phyloP scores from a whole-genome alignment of 306 rosid genomes.

The Vicia villosa region DNA sequence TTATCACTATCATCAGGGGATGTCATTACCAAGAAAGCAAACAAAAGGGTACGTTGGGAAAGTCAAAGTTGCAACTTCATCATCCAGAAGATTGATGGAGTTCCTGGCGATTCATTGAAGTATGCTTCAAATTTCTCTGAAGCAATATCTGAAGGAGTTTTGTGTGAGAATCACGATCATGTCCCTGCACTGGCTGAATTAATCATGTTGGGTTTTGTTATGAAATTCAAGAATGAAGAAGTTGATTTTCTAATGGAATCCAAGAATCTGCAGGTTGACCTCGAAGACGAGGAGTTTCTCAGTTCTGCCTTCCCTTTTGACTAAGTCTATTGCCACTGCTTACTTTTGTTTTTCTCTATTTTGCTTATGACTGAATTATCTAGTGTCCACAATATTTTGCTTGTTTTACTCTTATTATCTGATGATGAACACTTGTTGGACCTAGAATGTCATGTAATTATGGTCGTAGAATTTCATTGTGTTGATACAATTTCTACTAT shows the following conservation, averaged over 20 bases:
- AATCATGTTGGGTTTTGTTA: slow-evolving; percentile 55
- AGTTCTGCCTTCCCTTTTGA: slow-evolving; percentile 44
- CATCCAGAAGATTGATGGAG: slow-evolving; percentile 38
- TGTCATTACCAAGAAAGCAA: too few species aligned
- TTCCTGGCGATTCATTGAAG: not conserved
- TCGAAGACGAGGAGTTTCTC: slow-evolving; percentile 68
- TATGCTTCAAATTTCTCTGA: slow-evolving; percentile 48
- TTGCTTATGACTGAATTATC: not conserved
- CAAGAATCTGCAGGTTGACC: slow-evolving; percentile 62
- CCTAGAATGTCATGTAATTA: not conserved
- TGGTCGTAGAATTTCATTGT: not conserved
- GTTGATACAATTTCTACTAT: not conserved
- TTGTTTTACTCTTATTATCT: not conserved
- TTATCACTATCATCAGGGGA: too few species aligned
- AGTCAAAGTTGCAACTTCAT: slow-evolving; percentile 43
- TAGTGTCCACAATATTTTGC: not conserved
- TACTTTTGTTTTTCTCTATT: not conserved
- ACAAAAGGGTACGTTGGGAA: slow-evolving; percentile 35
- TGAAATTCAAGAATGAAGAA: slow-evolving; percentile 58
- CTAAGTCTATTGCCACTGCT: slow-evolving; percentile 18
- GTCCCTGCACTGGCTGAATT: slow-evolving; percentile 59
- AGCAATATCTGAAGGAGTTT: slow-evolving; percentile 58
- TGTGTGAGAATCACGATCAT: slow-evolving; percentile 58
- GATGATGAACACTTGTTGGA: not conserved
- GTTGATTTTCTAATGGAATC: slow-evolving; percentile 67